Evolutionary conservation across 2,329 filamentous ascomycete species (phyloP).

Genomic region (Apiospora sp.): DNA sequence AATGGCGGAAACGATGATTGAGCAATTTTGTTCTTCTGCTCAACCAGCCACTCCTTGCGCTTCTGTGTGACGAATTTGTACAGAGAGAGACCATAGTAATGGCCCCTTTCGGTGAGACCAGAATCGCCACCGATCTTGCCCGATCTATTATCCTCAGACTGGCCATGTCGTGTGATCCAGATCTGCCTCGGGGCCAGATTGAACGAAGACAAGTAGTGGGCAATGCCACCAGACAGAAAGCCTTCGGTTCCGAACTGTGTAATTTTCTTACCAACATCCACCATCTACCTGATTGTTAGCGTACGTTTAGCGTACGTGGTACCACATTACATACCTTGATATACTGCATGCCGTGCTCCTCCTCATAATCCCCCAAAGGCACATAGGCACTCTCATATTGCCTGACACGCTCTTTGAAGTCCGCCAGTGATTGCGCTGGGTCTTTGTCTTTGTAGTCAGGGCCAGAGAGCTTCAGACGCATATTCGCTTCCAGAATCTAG

Average conservation of each 20-base stretch:
- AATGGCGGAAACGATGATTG: constrained; percentile 87
- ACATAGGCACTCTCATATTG: constrained; percentile 96
- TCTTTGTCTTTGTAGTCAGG: constrained; percentile 97
- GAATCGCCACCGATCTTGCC: constrained; percentile 92
- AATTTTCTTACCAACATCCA: constrained; percentile 95
- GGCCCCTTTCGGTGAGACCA: constrained; percentile 80
- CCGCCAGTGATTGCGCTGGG: constrained; percentile 80
- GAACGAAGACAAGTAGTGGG: constrained; percentile 95
- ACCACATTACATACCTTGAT: constrained; percentile 67
- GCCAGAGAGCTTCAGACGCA: constrained; percentile 94
- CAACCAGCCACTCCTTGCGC: constrained; percentile 80
- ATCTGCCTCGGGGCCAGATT: constrained; percentile 95
- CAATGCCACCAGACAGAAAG: constrained; percentile 90
- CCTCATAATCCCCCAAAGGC: constrained; percentile 89
- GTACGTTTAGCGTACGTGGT: not conserved
- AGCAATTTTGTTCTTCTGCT: constrained; percentile 80
- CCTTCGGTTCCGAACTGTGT: constrained; percentile 90
- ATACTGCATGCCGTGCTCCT: constrained; percentile 89
- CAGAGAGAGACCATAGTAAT: constrained; percentile 79
- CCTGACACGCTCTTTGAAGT: constrained; percentile 91
- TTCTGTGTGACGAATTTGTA: constrained; percentile 85
- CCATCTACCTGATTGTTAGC: constrained; percentile 68
- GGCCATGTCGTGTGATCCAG: constrained; percentile 96
- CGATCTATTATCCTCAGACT: constrained; percentile 85
- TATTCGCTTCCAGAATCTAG: constrained; percentile 89